Evolutionary conservation across 2,329 filamentous ascomycete genomes (phyloP).

Genomic region (Aspergillus candidus): DNA sequence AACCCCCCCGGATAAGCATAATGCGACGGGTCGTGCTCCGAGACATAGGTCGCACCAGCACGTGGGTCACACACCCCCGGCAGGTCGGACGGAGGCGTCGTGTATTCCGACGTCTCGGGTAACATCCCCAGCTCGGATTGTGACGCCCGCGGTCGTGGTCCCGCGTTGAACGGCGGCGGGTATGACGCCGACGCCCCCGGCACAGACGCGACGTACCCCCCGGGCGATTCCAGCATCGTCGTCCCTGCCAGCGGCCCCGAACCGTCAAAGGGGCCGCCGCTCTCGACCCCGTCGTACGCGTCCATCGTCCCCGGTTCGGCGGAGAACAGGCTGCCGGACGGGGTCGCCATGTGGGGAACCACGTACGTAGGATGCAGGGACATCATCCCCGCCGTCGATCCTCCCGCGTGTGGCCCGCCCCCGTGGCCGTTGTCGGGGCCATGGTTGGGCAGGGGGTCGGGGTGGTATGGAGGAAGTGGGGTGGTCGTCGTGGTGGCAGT

Average conservation of each 20-base stretch:
- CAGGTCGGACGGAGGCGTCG: conserved; percentile 21
- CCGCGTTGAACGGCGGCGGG: conserved; percentile 28
- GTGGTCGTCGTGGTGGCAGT: no score
- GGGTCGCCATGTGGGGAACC: conserved; percentile 16
- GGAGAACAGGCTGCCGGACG: conserved; percentile 20
- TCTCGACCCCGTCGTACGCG: conserved; percentile 12
- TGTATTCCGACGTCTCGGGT: conserved; percentile 19
- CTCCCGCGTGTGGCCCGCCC: conserved; percentile 1
- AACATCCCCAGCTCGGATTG: conserved; percentile 16
- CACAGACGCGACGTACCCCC: conserved; percentile 15
- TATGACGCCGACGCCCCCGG: conserved; percentile 30
- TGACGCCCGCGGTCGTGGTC: conserved; percentile 17
- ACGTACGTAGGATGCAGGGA: conserved; percentile 12
- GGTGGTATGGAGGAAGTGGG: no score
- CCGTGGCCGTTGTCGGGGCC: no score
- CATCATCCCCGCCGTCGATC: conserved; percentile 3
- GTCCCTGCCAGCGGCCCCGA: conserved; percentile 10
- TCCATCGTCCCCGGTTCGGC: conserved; percentile 25
- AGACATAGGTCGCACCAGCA: conserved; percentile 18
- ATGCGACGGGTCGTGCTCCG: conserved; percentile 12
- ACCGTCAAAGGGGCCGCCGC: background rate
- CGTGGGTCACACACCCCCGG: conserved; percentile 17
- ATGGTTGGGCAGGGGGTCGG: no score
- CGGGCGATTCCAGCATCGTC: conserved; percentile 13
- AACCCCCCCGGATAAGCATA: conserved; percentile 9